Conservation (phyloP, 805 yeast species). For the Saccharomycopsis fibuligera region DNA sequence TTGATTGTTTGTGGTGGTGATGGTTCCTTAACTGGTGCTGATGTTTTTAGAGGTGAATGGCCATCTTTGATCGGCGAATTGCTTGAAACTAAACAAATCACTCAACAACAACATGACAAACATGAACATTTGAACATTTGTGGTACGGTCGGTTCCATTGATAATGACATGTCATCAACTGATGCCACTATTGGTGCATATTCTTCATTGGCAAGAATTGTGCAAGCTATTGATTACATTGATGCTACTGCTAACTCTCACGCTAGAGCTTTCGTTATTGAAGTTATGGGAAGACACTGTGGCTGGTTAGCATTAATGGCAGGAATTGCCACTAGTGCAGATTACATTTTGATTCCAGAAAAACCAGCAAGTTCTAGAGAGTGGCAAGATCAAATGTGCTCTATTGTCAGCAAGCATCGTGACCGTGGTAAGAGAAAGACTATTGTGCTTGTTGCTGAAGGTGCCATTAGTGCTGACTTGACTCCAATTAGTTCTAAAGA, state of each 20-base stretch:
- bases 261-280: conserved; percentile 94
- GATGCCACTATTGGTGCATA: conserved; percentile 96
- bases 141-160: conserved; percentile 95
- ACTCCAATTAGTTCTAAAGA: conserved; percentile 73
- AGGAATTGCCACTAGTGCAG: conserved; percentile 95
- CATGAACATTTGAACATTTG: conserved; percentile 58
- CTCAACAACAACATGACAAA: conserved; percentile 39
- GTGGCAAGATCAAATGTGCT: conserved; percentile 79
- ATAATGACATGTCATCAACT: conserved; percentile 95
- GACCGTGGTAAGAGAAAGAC: conserved; percentile 86
- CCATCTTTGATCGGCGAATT: conserved; percentile 61
- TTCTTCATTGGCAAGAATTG: conserved; percentile 87
- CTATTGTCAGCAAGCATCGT: conserved; percentile 74
- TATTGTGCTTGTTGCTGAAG: conserved; percentile 96
- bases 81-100: conserved; percentile 37
- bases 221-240: conserved; percentile 91
- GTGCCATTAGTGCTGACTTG: conserved; percentile 81
- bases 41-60: conserved; percentile 71
- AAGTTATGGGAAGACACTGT: conserved; percentile 99
- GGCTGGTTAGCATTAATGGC: conserved; percentile 99
- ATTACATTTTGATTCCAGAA: conserved; percentile 90
- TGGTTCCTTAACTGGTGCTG: conserved; percentile 80
- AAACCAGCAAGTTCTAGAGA: conserved; percentile 68
- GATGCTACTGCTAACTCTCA: conserved; percentile 98
- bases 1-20: conserved; percentile 80